Evolutionary conservation across 2,329 filamentous ascomycete genomes (phyloP).

Genomic region (Neonectria magnoliae): DNA sequence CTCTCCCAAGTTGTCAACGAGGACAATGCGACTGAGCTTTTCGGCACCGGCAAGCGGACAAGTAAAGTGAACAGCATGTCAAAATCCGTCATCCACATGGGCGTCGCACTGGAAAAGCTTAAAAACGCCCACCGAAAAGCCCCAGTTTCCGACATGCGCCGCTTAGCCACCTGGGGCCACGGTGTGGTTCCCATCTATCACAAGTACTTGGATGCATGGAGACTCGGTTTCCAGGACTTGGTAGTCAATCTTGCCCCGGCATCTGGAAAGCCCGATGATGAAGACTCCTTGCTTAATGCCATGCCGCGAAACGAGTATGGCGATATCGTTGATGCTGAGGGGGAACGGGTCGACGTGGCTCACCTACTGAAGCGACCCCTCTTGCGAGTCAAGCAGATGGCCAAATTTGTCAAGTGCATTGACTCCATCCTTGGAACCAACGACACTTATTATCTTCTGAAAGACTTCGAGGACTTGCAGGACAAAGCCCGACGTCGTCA

Average conservation of each 20-base stretch:
- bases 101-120: slow-evolving; percentile 85
- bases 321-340: slow-evolving; percentile 76
- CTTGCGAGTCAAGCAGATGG: slow-evolving; percentile 86
- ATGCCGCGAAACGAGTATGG: slow-evolving; percentile 71
- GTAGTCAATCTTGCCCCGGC: slow-evolving; percentile 90
- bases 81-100: slow-evolving; percentile 94
- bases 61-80: slow-evolving; percentile 71
- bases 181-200: slow-evolving; percentile 81
- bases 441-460: slow-evolving; percentile 52
- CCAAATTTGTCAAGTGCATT: slow-evolving; percentile 81
- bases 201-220: slow-evolving; percentile 88
- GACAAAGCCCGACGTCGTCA: slow-evolving; percentile 75
- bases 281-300: slow-evolving; percentile 67
- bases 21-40: slow-evolving; percentile 72
- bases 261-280: slow-evolving; percentile 61
- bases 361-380: slow-evolving; percentile 91
- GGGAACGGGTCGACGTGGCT: slow-evolving; percentile 92
- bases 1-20: slow-evolving; percentile 84
- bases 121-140: slow-evolving; percentile 83
- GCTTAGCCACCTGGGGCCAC: slow-evolving; percentile 83
- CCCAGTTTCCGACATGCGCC: slow-evolving; percentile 76
- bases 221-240: slow-evolving; percentile 92
- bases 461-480: slow-evolving; percentile 76
- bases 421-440: slow-evolving; percentile 64
- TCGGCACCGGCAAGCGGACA: slow-evolving; percentile 64